Base-by-base conservation (phyloP, 2,329 filamentous ascomycete species). In the Monosporascus cannonballus region DNA sequence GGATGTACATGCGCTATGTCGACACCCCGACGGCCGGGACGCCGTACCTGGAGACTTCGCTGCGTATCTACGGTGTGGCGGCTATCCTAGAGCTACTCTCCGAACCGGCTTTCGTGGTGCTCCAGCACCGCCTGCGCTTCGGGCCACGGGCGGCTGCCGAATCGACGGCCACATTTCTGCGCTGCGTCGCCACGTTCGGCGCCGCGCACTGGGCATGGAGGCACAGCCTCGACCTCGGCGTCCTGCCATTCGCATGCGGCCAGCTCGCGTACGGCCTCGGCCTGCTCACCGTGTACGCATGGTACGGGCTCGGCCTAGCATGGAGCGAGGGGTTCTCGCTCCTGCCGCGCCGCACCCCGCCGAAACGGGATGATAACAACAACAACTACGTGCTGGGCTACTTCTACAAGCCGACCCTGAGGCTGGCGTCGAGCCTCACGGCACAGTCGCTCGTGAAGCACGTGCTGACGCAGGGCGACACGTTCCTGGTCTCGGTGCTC, bases 401-500 rank as follows among this genome's bases (percentile, higher is more conserved):
- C 56, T 90, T 96, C 65, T 87, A 89, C 54, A 74, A 74, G 11
- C 80, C 84, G 2, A 83, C 95, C 1, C 73, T 94, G 27, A 79
- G 79, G 17, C 80, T 97, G 3, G 87, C 87, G 4, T 77, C 80
- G n/a, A 95, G 87, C 63, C 82, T 97, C 68, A 93, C 91, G 72
- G 75, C 91, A 6, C 94, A 99, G 71, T 92, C 89, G 37, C 72
- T 90, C 20, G 83, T 97, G 63, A 99, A 99, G 71, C 93, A 97
- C 67, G 68, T 97, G 50, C 81, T 99, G 50, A 97, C 94, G 0
- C 91, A 97, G 71, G 94, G 93, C 54, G 94, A 99, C 72, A 90
- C 91, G 2, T 82, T 97, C 60, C 83, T 97, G 48, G 86, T 99
- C 57, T 86, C 89, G 17, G 73, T 85, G 14, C 77, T 97, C 53